Evolutionary conservation across 2,329 filamentous ascomycete genomes (phyloP), one percentile per base, ranked within the genome.

Genomic region (Chaetomiaceae sp.): DNA sequence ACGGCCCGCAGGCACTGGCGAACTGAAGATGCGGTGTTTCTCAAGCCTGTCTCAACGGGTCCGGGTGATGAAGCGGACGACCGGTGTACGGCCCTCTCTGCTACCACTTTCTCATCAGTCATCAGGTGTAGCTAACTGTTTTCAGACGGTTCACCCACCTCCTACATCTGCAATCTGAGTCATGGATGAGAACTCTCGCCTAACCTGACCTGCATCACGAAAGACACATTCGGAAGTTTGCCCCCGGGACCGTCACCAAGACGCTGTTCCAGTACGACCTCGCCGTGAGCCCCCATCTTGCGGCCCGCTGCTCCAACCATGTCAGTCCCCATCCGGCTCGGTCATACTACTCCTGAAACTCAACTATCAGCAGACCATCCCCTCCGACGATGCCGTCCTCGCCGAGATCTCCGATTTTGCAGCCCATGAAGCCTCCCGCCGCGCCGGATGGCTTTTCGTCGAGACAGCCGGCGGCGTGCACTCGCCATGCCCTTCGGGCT

Each of bases 401-500:
- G 63, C 69, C 2, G 69, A 71, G 7, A 73, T 85, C 29, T 72
- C 76, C 44, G 65, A 71, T 1, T 71, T 75, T 51, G 72, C 78
- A 1, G 65, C 68, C 6, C 61, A 69, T 2, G 45, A 48, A 6
- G 45, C 45, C 3, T 43, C 38, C n/a, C 74, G 73, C 50, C 69
- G 71, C 4, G 66, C 72, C 42, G 80, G 80, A n/a, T 82, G 85
- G 69, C 71, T 88, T 1, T 77, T 95, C 43, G 74, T 94, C 42
- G 89, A 95, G 67, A 94, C 89, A 1, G 89, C 89, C 1, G 89
- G 89, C 1, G 89, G 89, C 1, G 87, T 92, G 0, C 83, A 92
- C 57, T 92, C 88, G 0, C 89, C 89, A 0, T 81, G 81, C 0
- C 89, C 89, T 1, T 88, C 86, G 33, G 88, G 88, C 9, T 86